Conservation (phyloP, 257 asterid genomes). For the Apocynum venetum region DNA sequence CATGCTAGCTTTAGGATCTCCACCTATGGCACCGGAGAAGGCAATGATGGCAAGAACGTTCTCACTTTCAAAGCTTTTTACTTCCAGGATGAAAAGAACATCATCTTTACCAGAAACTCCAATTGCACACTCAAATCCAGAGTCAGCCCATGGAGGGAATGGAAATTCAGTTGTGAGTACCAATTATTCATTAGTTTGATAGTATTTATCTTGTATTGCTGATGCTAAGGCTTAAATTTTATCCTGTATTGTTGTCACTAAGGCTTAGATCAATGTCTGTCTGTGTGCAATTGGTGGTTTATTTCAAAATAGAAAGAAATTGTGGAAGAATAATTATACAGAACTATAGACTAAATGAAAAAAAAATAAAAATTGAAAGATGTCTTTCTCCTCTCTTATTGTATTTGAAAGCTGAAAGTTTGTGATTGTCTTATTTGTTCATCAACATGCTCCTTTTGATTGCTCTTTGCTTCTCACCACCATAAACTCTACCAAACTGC, state of each 20-base stretch:
- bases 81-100: constrained; percentile 53
- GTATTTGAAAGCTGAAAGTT: background rate
- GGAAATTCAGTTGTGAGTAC: constrained; percentile 47
- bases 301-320: background rate
- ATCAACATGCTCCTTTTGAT: background rate
- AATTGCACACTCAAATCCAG: constrained; percentile 72
- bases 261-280: background rate
- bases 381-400: background rate
- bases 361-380: background rate
- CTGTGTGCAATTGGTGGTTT: background rate
- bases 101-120: constrained; percentile 77
- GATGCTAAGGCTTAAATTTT: too few species aligned
- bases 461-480: background rate
- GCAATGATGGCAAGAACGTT: constrained; percentile 47
- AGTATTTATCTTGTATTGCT: background rate
- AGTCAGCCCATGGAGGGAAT: constrained; percentile 65
- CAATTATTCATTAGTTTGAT: background rate
- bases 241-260: background rate
- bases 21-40: constrained; percentile 46
- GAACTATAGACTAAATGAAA: background rate
- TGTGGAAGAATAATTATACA: background rate
- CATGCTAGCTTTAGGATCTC: constrained; percentile 59
- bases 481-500: background rate
- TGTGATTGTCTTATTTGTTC: background rate
- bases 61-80: constrained; percentile 64